Evolutionary conservation across 2,329 filamentous ascomycete genomes (phyloP).

Genomic region (Hymenoscyphus fructigenus): DNA sequence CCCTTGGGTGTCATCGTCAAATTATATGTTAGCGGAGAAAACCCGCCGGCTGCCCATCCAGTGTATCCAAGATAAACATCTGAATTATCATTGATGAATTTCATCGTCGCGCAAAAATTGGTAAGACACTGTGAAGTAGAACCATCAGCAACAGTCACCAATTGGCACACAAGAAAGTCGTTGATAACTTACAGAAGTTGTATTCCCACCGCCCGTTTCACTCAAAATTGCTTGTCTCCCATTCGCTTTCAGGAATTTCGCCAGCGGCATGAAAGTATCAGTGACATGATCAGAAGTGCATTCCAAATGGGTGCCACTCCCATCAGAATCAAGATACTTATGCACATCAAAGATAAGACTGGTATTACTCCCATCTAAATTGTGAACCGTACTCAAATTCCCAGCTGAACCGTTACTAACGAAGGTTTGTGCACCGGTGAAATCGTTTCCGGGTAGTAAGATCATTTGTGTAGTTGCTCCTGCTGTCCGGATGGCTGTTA

Average conservation of each 20-base stretch:
- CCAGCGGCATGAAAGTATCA: constrained; percentile 46
- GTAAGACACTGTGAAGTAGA: constrained; percentile 18
- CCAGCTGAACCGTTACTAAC: constrained; percentile 51
- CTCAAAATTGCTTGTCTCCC: constrained; percentile 12
- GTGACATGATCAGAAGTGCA: constrained; percentile 54
- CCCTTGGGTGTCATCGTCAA: constrained; percentile 15
- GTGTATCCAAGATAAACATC: constrained; percentile 42
- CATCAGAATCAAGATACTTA: constrained; percentile 59
- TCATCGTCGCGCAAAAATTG: constrained; percentile 22
- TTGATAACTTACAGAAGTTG: constrained; percentile 21
- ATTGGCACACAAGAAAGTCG: not conserved
- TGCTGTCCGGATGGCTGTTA: constrained; percentile 63
- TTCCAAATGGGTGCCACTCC: constrained; percentile 50
- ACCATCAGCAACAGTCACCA: not conserved
- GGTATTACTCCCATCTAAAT: constrained; percentile 57
- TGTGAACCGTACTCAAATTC: constrained; percentile 52
- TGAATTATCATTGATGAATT: constrained; percentile 32
- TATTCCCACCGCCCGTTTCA: constrained; percentile 48
- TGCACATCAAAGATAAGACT: constrained; percentile 60
- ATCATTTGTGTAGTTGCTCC: constrained; percentile 65
- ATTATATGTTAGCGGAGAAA: constrained; percentile 10
- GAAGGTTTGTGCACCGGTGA: constrained; percentile 50
- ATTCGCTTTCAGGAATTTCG: constrained; percentile 38
- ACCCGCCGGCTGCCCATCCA: constrained; percentile 39
- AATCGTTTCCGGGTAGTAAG: constrained; percentile 62